Conservation (phyloP, 2,329 filamentous ascomycete species). For the Aspergillus persii region DNA sequence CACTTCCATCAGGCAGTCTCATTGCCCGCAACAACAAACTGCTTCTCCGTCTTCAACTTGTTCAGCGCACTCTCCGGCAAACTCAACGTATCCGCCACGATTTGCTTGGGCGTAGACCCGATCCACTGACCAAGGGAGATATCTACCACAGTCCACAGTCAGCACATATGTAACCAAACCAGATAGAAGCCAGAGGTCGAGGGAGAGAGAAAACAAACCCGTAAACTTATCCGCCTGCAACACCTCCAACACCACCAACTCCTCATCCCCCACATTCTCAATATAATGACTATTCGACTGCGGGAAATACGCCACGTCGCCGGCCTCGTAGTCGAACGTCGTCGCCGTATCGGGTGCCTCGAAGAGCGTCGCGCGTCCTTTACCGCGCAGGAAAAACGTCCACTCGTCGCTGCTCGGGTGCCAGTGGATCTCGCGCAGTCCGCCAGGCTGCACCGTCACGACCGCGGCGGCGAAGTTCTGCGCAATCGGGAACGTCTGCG, state of each 20-base stretch:
- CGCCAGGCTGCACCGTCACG: conserved; percentile 68
- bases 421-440: conserved; percentile 79
- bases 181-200: too few relatives aligned
- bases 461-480: conserved; percentile 71
- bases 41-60: conserved; percentile 46
- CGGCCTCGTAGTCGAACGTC: conserved; percentile 73
- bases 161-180: neutral
- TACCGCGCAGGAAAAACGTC: conserved; percentile 73
- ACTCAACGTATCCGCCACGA: conserved; percentile 57
- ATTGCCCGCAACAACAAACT: conserved; percentile 40
- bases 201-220: conserved; percentile 19
- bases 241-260: conserved; percentile 73
- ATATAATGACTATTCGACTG: conserved; percentile 78
- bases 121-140: conserved; percentile 50
- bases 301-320: conserved; percentile 75
- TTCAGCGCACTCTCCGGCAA: conserved; percentile 41
- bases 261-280: conserved; percentile 72
- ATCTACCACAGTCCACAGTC: conserved; percentile 36
- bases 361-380: conserved; percentile 72
- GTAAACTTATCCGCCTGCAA: conserved; percentile 68
- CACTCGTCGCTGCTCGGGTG: conserved; percentile 77
- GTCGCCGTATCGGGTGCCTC: conserved; percentile 65
- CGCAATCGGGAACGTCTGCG: conserved; percentile 71
- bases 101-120: conserved; percentile 54
- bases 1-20: neutral